Base-by-base conservation (phyloP, 2,329 filamentous ascomycete genomes). In the Phaeoacremonium minimum region DNA sequence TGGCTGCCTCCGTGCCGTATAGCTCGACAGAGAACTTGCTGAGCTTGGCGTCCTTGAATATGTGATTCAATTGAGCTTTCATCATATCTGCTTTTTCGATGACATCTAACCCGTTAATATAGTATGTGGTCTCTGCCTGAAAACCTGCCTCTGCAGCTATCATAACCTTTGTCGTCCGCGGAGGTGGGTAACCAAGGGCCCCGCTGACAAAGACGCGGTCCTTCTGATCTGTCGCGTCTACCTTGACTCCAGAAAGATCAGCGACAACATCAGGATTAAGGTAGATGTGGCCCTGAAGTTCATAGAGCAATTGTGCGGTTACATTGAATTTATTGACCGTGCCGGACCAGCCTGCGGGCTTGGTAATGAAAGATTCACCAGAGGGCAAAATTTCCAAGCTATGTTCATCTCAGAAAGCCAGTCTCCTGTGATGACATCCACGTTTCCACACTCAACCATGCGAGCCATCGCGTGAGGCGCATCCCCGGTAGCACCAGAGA, bases 141-240 rank as follows among this genome's bases (percentile, higher is more conserved):
- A 55, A 66, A 5, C 61, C 64, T 3, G 56, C 61, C 1, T 48
- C 39, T 12, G 57, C 56, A 42, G 58, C 62, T 34, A 66, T 56
- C 6, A 57, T 58, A 2, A 66, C 47, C 45, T 66, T 67, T 11
- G 61, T 55, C 2, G 60, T 66, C 5, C 56, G 48, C 6, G 63
- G 63, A 4, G 64, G 60, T 22, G 61, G 57, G 2, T 47, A 45
- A 8, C 64, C 64, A 31, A 48, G 54, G 37, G 66, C 56, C 3
- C 63, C 64, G 32, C 50, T 53, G 2, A 67, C 36, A 1, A 48
- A 47, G 6, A 67, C 55, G 15, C 43, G 44, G 35, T 60, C 52
- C 7, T 48, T 37, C n/a, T 26, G 20, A 26, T 48, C 46, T 15
- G 58, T 48, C 41, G 76, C 65, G 39, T 74, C 68, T 45, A 77